Evolutionary conservation across 345 rosid genomes (phyloP).

Genomic region (Litchi chinensis): DNA sequence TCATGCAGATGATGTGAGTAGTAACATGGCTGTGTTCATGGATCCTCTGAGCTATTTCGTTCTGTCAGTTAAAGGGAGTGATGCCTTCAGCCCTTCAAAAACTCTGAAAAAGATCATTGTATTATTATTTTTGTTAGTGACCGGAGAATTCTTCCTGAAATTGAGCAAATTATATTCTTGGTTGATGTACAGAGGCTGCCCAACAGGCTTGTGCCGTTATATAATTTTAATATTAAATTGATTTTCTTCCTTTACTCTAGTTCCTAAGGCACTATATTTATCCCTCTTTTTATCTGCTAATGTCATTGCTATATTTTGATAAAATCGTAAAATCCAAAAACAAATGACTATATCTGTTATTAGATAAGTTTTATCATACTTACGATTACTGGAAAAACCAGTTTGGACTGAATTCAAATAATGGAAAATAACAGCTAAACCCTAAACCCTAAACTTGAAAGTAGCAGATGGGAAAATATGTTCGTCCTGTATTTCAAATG

Average conservation of each 20-base stretch:
- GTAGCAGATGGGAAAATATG: no score
- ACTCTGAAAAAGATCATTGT: no score
- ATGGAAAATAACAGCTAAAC: no score
- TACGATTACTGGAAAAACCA: no score
- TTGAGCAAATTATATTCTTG: constrained; percentile 5
- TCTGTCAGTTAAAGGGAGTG: neutral
- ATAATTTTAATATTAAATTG: constrained; percentile 1
- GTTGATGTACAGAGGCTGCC: neutral
- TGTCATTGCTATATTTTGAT: neutral
- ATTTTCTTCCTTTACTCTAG: neutral
- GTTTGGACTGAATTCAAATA: no score
- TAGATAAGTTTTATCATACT: neutral
- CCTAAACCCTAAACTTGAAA: no score
- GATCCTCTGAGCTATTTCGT: neutral
- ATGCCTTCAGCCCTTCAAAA: neutral
- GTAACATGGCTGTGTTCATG: neutral
- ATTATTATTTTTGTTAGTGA: constrained; percentile 4
- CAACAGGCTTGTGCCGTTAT: neutral
- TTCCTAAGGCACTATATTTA: neutral
- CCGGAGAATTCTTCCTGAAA: neutral
- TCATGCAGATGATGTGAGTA: constrained; percentile 41
- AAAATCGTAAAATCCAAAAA: neutral
- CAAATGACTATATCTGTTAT: neutral
- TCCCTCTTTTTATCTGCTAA: neutral
- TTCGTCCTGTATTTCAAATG: no score